phyloP scores from a whole-genome alignment of 179 eudicot species.

The Spinacia oleracea region DNA sequence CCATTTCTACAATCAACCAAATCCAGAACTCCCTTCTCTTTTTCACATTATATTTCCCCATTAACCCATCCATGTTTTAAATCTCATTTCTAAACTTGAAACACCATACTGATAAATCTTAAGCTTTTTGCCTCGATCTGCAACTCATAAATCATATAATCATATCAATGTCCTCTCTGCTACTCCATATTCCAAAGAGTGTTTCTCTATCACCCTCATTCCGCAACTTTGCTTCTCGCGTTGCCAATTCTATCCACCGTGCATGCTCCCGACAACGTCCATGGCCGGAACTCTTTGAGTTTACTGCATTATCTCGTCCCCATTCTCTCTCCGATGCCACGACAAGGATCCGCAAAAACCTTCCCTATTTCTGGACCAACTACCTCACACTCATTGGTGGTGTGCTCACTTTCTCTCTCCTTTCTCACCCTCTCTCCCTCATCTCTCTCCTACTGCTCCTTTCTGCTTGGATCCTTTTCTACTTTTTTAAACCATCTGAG shows the following conservation, averaged over 20 bases:
- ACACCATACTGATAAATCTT: neutral
- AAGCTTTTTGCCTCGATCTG: neutral
- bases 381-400: slow-evolving; percentile 36
- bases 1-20: slow-evolving; percentile 26
- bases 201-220: slow-evolving; percentile 36
- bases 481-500: slow-evolving; percentile 51
- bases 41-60: slow-evolving; percentile 1
- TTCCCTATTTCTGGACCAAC: slow-evolving; percentile 47
- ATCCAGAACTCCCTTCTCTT: no score
- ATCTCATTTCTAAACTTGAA: neutral
- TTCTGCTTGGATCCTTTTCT: slow-evolving; percentile 54
- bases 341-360: slow-evolving; percentile 42
- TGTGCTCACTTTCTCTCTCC: slow-evolving; percentile 42
- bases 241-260: slow-evolving; percentile 29
- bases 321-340: slow-evolving; percentile 40
- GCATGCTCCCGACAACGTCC: slow-evolving; percentile 45
- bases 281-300: slow-evolving; percentile 49
- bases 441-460: slow-evolving; percentile 37
- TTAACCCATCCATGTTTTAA: neutral
- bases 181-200: slow-evolving; percentile 26
- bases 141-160: neutral
- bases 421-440: slow-evolving; percentile 53
- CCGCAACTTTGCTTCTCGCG: slow-evolving; percentile 36
- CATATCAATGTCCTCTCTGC: slow-evolving; percentile 25
- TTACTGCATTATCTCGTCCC: slow-evolving; percentile 47